These are phyloP conservation scores for Diaporthe longicolla DNA, from an alignment of 2,329 filamentous ascomycete genomes.

Conservation along the genomic window DNA sequence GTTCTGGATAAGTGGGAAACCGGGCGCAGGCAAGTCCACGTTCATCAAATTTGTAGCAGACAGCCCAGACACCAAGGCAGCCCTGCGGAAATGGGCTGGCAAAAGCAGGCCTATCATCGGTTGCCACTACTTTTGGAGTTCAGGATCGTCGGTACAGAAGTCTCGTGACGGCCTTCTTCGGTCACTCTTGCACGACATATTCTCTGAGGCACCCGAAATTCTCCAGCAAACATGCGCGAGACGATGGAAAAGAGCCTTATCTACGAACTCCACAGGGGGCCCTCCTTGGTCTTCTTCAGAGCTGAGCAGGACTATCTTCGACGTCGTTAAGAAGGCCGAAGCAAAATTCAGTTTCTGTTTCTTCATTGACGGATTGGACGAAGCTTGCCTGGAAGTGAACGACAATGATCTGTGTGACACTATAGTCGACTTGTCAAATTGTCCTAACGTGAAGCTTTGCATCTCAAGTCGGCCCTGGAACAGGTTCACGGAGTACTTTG, in stretches of 20 bases:
- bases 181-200: neutral
- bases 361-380: slow-evolving; percentile 10
- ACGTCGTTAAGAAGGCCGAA: neutral
- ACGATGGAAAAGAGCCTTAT: neutral
- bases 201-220: neutral
- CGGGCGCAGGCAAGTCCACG: slow-evolving; percentile 2
- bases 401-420: neutral
- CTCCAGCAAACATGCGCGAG: neutral
- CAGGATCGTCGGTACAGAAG: neutral
- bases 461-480: slow-evolving; percentile 21
- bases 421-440: neutral
- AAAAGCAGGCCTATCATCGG: neutral
- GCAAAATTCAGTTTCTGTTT: neutral
- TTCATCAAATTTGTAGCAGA: slow-evolving; percentile 22
- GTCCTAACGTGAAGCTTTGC: slow-evolving; percentile 9
- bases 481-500: slow-evolving; percentile 2
- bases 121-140: slow-evolving; percentile 18
- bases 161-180: neutral
- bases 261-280: too few species aligned
- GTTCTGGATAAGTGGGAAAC: neutral
- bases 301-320: neutral
- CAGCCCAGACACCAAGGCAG: neutral
- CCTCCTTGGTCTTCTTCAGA: slow-evolving; percentile 3
- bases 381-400: neutral
- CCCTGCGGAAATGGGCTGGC: neutral